Conservation (phyloP, 2,329 filamentous ascomycete genomes). For the Calonectria henricotiae region DNA sequence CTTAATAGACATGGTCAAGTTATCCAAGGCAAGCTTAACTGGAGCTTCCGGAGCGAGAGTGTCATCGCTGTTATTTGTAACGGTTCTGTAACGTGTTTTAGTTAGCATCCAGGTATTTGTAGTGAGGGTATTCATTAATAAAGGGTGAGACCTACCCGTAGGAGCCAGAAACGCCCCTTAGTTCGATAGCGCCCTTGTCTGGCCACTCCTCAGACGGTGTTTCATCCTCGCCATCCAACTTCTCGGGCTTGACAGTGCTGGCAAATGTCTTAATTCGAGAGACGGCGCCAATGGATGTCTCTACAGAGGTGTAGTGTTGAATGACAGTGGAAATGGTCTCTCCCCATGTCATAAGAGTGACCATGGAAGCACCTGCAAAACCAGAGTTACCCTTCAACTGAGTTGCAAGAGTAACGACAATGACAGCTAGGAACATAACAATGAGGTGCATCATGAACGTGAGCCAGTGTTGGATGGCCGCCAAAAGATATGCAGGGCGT, state of each 20-base stretch:
- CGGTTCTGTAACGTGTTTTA: neutral
- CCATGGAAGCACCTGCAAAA: conserved; percentile 60
- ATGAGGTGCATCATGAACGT: conserved; percentile 67
- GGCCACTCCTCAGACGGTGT: conserved; percentile 32
- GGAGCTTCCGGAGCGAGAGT: neutral
- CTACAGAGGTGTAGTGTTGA: conserved; percentile 55
- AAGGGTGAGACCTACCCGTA: conserved; percentile 31
- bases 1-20: conserved; percentile 39
- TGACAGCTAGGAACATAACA: conserved; percentile 65
- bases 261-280: conserved; percentile 42
- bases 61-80: conserved; percentile 9
- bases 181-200: conserved; percentile 18
- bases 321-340: conserved; percentile 52
- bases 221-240: neutral
- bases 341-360: conserved; percentile 58
- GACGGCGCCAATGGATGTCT: conserved; percentile 54
- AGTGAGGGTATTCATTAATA: neutral
- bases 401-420: conserved; percentile 67
- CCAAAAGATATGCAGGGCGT: conserved; percentile 71
- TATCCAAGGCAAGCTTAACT: conserved; percentile 4
- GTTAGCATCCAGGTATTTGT: neutral
- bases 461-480: conserved; percentile 74
- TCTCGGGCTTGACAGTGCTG: conserved; percentile 17
- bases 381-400: conserved; percentile 58
- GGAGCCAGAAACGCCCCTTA: conserved; percentile 32